Evolutionary conservation across 176 grass and related monocot species (phyloP), one percentile per base, ranked within the genome.

Genomic region (Rhynchospora breviuscula): DNA sequence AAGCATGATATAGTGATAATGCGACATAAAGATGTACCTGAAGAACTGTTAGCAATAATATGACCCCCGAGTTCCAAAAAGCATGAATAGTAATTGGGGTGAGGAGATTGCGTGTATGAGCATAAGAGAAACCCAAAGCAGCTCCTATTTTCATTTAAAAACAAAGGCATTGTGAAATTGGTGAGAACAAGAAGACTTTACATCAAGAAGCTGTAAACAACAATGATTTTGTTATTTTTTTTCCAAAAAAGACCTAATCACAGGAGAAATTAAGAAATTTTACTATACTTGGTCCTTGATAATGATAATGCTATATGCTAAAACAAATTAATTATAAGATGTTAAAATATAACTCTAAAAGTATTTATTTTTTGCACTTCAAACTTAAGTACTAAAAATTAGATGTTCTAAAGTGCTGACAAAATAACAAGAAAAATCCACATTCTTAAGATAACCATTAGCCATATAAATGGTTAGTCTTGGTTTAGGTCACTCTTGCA

Each of bases 31-130:
- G 54, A 69, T 74, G n/a, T 90, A 93, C 93, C 96, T 92, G 96
- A 88, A 99, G 96, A 89, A 99, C 88, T 67, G 93, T 99, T 59
- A 99, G 89, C 85, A 99, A 86, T 51, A 95, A 67, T 75, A 99
- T 95, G 29, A 99, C 88, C 40, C 89, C 96, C 0, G 91, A 93
- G 85, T 99, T 99, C 96, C 96, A 95, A 84, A 93, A 86, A 72
- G 96, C 93, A 51, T 99, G 96, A 80, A 93, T 92, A 43, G 88
- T 92, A 86, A 99, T 93, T 45, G 96, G 91, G 57, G 96, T 88
- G 58, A 99, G 85, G 82, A 95, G 91, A 90, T 95, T 95, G 17
- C 72, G 91, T 73, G 96, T 99, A 90, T 99, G 96, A 90, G 92
- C 89, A 84, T 99, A 99, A 29, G 96, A 87, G 86, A 99, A 88